Conservation (phyloP, 2,329 filamentous ascomycete species). For the Colletotrichum paranaense region DNA sequence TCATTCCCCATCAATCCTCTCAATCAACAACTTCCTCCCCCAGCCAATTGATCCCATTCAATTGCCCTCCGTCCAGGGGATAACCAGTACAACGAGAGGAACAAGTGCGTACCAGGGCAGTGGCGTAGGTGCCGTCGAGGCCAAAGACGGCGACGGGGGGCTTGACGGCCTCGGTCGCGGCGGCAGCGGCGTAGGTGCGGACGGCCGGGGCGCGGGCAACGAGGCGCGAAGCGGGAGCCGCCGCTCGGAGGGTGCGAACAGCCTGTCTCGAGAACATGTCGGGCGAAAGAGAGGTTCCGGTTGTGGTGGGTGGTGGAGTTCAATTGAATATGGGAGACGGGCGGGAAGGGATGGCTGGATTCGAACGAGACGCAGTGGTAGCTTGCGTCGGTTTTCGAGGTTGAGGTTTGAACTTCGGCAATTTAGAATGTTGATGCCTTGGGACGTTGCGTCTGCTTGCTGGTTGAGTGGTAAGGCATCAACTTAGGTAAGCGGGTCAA, state of each 20-base stretch:
- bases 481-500: slow-evolving; percentile 39
- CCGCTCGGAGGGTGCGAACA: slow-evolving; percentile 66
- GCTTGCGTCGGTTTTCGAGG: slow-evolving; percentile 45
- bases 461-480: slow-evolving; percentile 47
- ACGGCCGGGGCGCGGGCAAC: slow-evolving; percentile 66
- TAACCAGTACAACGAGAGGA: background rate
- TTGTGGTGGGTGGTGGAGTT: slow-evolving; percentile 33
- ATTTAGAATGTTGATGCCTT: slow-evolving; percentile 57
- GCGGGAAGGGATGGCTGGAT: slow-evolving; percentile 39
- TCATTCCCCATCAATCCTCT: slow-evolving; percentile 15
- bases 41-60: slow-evolving; percentile 38
- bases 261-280: slow-evolving; percentile 72
- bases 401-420: slow-evolving; percentile 49
- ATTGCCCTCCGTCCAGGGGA: background rate
- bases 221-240: slow-evolving; percentile 65
- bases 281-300: slow-evolving; percentile 39
- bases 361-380: slow-evolving; percentile 23
- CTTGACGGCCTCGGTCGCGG: slow-evolving; percentile 75
- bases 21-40: background rate
- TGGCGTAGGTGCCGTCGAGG: slow-evolving; percentile 97
- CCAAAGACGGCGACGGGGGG: slow-evolving; percentile 93
- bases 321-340: slow-evolving; percentile 28
- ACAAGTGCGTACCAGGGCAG: slow-evolving; percentile 85
- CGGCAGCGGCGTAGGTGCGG: slow-evolving; percentile 79
- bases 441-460: slow-evolving; percentile 12